Base-by-base conservation (phyloP, 768 basidiomycete species). In the Agaricus bisporus region DNA sequence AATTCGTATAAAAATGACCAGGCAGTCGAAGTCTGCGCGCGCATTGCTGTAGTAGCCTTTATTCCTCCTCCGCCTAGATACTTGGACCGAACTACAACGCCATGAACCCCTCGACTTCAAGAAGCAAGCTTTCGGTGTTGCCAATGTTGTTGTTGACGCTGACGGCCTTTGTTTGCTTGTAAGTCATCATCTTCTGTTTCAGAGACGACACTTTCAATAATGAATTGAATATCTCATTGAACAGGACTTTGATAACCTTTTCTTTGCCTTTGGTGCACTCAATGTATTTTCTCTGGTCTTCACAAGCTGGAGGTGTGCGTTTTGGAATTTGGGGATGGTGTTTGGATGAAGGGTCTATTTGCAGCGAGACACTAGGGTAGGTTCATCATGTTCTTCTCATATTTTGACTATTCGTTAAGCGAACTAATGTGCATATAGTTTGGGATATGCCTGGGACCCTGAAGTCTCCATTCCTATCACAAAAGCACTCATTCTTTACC, bases 311-410 rank as follows among this genome's bases (percentile, higher is more conserved):
- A 41, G 73, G 73, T 9, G 70, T 73, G n/a, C 59, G 64, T 26
- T 73, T 73, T 55, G 73, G 73, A 1, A 59, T 69, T 48, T 75
- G 72, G 72, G 73, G 72, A 36, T 73, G 73, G 73, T 75, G 73
- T 61, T 58, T 71, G 17, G 68, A 70, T 41, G 58, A 62, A 41
- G 66, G 68, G 36, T 56, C 54, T 20, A 53, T 62, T 9, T 73
- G 70, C 58, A 64, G 58, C 9, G 43, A 52, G 25, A 63, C 67
- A 41, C 49, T 62, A 17, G 63, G 66, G 71, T 73, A 55, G 37
- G 64, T 54, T 15, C 42, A 25, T 32, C 44, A 48, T 35, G 5
- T 36, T 37, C 4, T 42, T 37, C 11, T 17, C 15, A 14, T 51
- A 15, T 35, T 48, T 15, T 4, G 7, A 28, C 18, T 8, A 12